Percentiles rank a stretch among this genome's conserved stretches.
Evolutionary conservation across 257 asterid species (phyloP).

Genomic region (Capsicum pubescens): DNA sequence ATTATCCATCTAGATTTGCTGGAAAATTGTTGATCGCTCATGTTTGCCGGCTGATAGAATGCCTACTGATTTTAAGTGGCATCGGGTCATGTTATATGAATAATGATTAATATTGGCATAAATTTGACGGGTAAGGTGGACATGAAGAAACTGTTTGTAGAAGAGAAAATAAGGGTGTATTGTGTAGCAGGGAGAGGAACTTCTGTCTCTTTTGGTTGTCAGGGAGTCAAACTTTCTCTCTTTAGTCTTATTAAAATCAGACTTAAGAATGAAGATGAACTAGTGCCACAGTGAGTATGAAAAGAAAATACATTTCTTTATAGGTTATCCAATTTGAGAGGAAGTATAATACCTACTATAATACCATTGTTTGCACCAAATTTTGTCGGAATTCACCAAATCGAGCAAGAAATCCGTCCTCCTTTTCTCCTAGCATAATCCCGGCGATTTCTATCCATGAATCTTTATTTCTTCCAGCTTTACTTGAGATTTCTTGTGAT

Average conservation of each 20-base stretch:
- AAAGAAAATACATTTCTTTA: background rate
- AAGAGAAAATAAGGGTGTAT: conserved; percentile 13
- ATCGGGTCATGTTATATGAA: background rate
- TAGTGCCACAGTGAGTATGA: background rate
- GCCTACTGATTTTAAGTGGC: background rate
- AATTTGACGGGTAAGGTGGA: background rate
- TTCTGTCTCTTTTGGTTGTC: conserved; percentile 19
- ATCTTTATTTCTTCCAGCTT: too few species aligned
- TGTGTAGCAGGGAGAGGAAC: background rate
- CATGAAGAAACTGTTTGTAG: conserved; percentile 12
- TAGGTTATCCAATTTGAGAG: background rate
- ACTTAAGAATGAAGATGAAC: background rate
- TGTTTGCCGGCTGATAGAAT: background rate
- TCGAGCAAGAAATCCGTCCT: too few species aligned
- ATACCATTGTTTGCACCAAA: too few species aligned
- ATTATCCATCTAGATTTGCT: background rate
- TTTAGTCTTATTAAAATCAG: background rate
- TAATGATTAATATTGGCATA: background rate
- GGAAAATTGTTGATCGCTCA: background rate
- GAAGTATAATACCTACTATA: background rate
- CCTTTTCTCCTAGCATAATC: too few species aligned
- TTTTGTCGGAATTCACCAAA: too few species aligned
- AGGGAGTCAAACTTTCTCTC: conserved; percentile 5
- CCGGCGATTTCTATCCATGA: too few species aligned
- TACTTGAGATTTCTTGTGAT: too few species aligned